phyloP scores from a whole-genome alignment of 208 protist genomes.

The Trypanosomatidae sp. region DNA sequence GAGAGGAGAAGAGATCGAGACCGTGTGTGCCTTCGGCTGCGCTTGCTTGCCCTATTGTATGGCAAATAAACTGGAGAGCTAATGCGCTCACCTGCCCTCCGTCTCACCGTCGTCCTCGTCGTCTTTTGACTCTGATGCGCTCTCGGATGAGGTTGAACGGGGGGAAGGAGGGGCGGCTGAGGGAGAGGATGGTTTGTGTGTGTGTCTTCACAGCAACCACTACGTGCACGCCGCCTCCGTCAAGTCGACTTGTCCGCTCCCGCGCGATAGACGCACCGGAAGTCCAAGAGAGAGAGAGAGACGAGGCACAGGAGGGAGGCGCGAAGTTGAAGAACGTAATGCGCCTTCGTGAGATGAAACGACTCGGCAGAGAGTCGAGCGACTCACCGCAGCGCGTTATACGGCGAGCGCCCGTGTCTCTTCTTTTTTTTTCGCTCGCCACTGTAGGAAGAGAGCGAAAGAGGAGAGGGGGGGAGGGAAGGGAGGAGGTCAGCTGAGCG shows the following conservation, averaged over 20 bases:
- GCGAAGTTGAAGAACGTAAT: not conserved
- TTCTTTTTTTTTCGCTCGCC: slow-evolving; percentile 1
- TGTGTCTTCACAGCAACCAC: not conserved
- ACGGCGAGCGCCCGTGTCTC: not conserved
- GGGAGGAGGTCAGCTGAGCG: not conserved
- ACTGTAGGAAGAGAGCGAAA: not conserved
- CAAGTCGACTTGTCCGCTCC: not conserved
- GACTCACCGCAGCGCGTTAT: too few species aligned
- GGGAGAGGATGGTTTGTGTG: too few species aligned
- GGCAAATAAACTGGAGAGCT: not conserved
- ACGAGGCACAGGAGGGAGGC: not conserved
- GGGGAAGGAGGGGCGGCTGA: not conserved
- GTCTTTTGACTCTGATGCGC: not conserved
- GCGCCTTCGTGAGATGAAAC: too few species aligned
- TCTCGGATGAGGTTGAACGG: not conserved
- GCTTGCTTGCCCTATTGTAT: too few species aligned
- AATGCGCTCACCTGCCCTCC: not conserved
- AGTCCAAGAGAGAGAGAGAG: not conserved
- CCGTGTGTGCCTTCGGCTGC: too few species aligned
- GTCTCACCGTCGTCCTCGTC: not conserved
- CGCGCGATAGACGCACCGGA: not conserved
- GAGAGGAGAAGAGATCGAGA: not conserved
- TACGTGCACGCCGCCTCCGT: not conserved
- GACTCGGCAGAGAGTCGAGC: too few species aligned
- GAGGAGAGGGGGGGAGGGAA: not conserved